Base-by-base conservation (phyloP, 768 basidiomycete species). In the Rhodotorula graminis region DNA sequence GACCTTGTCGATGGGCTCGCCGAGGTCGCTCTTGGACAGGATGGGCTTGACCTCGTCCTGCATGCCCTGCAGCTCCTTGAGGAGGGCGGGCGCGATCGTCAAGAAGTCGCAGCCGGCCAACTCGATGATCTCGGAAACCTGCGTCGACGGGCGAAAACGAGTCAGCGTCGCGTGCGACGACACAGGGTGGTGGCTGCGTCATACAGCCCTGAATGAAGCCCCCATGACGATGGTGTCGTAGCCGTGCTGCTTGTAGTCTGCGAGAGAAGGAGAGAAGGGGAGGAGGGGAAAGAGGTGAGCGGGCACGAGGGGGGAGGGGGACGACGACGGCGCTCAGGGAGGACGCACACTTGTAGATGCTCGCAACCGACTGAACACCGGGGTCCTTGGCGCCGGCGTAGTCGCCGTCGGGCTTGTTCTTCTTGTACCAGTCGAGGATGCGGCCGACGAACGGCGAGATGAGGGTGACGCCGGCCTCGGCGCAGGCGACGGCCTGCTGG, bases 341-440 rank as follows among this genome's bases (percentile, higher is more conserved):
- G 31, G 31, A 37, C n/a, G n/a, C n/a, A n/a, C n/a, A 98, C 86
- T 95, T 91, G 88, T 89, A 99, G 85, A 99, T 99, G 83, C 86
- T 90, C 85, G 91, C 89, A 74, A 99, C 96, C 55, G 91, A 93
- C 82, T 88, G 82, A 78, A 99, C 96, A 85, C 96, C 95, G 19
- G 95, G 95, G 84, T 98, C 95, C 59, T 88, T 87, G 75, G 91
- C 92, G 63, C 92, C 93, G 77, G 88, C 87, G 85, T 93, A 98
- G 80, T 84, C 86, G 84, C 90, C 89, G 61, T 92, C 92, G 61
- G 70, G 90, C 77, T 83, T 88, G 77, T 82, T 77, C 83, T 92
- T 92, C 88, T 99, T 99, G 89, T 99, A 88, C 93, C 93, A 99
- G 84, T 99, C 96, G 76, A 99, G 90, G 81, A 98, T 99, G 47